Percentiles rank a stretch among this genome's conserved stretches.
phyloP scores from a whole-genome alignment of 768 basidiomycete genomes.

The Pleurotus djamor region DNA sequence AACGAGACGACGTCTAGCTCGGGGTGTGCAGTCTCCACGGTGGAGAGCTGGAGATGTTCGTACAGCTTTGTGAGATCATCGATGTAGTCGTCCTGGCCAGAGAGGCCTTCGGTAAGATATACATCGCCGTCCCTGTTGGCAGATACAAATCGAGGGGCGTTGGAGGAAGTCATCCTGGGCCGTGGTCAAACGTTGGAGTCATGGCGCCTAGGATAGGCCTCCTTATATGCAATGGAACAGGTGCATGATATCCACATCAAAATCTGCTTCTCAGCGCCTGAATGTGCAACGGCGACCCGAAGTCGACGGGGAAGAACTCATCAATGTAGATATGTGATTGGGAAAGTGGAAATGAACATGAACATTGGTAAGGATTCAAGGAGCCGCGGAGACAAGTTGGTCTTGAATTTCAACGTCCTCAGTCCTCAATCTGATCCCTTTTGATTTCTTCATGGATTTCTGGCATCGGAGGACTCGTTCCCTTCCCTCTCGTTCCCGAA shows the following conservation, averaged over 20 bases:
- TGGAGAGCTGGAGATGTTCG: constrained; percentile 37
- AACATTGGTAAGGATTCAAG: not conserved
- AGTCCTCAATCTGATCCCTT: no score
- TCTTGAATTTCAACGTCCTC: no score
- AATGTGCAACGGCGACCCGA: no score
- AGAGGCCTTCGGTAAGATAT: constrained; percentile 25
- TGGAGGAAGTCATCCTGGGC: not conserved
- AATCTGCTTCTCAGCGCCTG: no score
- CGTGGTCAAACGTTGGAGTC: not conserved
- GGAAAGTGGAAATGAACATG: not conserved
- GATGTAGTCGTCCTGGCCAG: constrained; percentile 34
- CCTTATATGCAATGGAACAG: no score
- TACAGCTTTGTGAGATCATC: constrained; percentile 31
- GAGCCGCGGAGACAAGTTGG: not conserved
- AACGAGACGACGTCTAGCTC: constrained; percentile 40
- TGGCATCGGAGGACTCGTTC: no score
- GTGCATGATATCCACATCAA: no score
- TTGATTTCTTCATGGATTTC: no score
- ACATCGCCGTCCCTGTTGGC: constrained; percentile 9
- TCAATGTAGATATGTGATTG: not conserved
- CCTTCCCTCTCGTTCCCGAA: no score
- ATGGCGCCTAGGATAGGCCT: no score
- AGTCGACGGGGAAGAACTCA: no score
- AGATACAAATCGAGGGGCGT: no score
- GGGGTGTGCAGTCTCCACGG: constrained; percentile 35